Conservation (phyloP, 192 early-diverging fungal species). For the Irineochytrium annulatum region DNA sequence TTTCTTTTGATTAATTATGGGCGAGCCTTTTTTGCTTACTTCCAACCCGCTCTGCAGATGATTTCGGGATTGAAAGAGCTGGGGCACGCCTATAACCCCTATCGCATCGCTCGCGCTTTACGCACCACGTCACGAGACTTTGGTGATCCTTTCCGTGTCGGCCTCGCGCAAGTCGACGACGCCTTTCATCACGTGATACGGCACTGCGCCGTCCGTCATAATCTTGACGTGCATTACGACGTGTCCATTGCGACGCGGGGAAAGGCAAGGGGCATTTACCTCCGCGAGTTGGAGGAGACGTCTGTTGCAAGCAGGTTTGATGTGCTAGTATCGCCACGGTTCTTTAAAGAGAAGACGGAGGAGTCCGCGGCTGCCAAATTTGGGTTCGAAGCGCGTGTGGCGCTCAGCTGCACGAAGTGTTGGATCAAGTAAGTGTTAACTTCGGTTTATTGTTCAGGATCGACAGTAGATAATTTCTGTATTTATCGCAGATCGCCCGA, state of each 20-base stretch:
- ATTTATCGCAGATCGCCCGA: no score
- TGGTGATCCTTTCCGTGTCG: constrained; percentile 70
- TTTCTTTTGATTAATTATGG: no score
- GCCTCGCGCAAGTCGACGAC: constrained; percentile 82
- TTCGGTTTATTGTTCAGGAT: no score
- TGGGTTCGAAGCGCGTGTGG: constrained; percentile 73
- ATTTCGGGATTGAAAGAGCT: constrained; percentile 80
- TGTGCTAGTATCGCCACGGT: constrained; percentile 54
- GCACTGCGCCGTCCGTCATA: neutral
- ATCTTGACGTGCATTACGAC: constrained; percentile 65
- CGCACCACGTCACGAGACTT: constrained; percentile 71
- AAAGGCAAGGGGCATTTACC: constrained; percentile 71
- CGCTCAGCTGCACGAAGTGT: constrained; percentile 59
- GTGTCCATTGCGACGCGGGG: constrained; percentile 23
- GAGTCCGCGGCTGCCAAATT: constrained; percentile 56
- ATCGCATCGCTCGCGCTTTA: constrained; percentile 76
- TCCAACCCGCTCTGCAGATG: no score
- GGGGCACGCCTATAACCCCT: constrained; percentile 69
- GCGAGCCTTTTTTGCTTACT: no score
- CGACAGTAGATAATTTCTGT: no score
- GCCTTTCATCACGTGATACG: constrained; percentile 72
- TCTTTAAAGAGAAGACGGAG: constrained; percentile 59
- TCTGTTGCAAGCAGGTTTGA: constrained; percentile 44
- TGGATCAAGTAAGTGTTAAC: constrained; percentile 59
- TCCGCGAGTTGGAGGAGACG: constrained; percentile 74